Conservation (phyloP, 306 rosid genomes). For the Cicer yamashitae region DNA sequence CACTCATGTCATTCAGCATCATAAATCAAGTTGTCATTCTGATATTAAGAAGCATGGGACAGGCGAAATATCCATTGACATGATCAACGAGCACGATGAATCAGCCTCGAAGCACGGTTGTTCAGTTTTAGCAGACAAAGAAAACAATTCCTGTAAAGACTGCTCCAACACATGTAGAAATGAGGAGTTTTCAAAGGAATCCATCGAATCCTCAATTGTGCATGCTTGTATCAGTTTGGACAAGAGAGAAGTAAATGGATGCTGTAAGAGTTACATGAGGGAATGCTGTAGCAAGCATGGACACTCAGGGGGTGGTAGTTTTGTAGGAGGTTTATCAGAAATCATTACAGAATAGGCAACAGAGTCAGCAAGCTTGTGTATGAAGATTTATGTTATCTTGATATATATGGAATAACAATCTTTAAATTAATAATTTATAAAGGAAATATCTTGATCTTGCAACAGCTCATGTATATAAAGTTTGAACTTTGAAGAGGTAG, state of each 20-base stretch:
- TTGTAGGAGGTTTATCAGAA: conserved; percentile 65
- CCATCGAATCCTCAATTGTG: conserved; percentile 5
- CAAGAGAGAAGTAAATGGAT: conserved; percentile 68
- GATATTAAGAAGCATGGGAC: conserved; percentile 26
- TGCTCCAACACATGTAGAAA: conserved; percentile 41
- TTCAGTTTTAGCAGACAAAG: conserved; percentile 49
- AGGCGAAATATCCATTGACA: conserved; percentile 48
- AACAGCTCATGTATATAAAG: conserved; percentile 23
- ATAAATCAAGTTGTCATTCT: conserved; percentile 33
- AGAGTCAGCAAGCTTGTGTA: conserved; percentile 31
- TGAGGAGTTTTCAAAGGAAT: conserved; percentile 41
- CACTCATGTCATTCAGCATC: conserved; percentile 38
- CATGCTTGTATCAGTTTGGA: conserved; percentile 62
- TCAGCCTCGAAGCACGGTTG: conserved; percentile 23
- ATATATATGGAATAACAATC: conserved; percentile 7
- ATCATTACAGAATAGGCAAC: conserved; percentile 62
- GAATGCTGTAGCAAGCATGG: conserved; percentile 71
- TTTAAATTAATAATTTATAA: not conserved
- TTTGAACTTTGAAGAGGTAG: conserved; percentile 2
- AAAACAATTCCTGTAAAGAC: conserved; percentile 37
- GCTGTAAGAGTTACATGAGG: conserved; percentile 84
- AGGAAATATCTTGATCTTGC: not conserved
- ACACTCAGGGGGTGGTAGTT: conserved; percentile 53
- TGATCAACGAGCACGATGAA: conserved; percentile 40
- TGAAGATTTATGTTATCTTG: conserved; percentile 31